Evolutionary conservation across 257 asterid genomes (phyloP), one percentile per base, ranked within the genome.

Genomic region (Thymus mandschuricus): DNA sequence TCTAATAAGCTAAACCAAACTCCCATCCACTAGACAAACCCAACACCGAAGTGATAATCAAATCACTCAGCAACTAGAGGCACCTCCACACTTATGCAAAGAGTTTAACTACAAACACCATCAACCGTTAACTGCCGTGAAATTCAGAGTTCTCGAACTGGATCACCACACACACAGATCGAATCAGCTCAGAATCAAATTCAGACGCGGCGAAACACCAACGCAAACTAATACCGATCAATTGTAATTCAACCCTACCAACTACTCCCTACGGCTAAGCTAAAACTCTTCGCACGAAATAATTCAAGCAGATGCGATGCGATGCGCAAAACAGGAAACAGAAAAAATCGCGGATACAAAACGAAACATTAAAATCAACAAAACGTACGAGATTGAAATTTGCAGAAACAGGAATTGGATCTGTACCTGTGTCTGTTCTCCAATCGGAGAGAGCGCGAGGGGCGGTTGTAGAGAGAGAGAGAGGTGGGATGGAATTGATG

Each of bases 381-480:
- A 4, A 35, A 2, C 57, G 21, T 38, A 61, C 30, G 40, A 34
- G 38, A 69, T 34, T 60, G 72, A 10, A 56, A 70, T n/a, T 11
- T 9, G 70, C 50, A 75, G 68, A 70, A 60, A 44, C 74, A 5
- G 40, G 9, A 70, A 68, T 54, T 59, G 76, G 87, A 82, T 82
- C 87, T 74, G 34, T 33, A 82, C 84, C 81, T 71, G 76, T 57
- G 60, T 21, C 21, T 21, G 21, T 21, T 60, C 63, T 72, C 64
- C 73, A 69, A 73, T 59, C 67, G 51, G 79, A 61, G 75, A 69
- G 76, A 64, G 74, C 55, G 64, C 64, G 75, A 57, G 67, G 62
- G 69, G 49, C 73, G 65, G 78, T 74, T 70, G 75, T 60, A 60
- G 76, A 58, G 64, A 71, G 78, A 71, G 65, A 60, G 76, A 58